Evolutionary conservation across 345 rosid genomes (phyloP), one percentile per base, ranked within the genome.

Genomic region (Acer negundo): DNA sequence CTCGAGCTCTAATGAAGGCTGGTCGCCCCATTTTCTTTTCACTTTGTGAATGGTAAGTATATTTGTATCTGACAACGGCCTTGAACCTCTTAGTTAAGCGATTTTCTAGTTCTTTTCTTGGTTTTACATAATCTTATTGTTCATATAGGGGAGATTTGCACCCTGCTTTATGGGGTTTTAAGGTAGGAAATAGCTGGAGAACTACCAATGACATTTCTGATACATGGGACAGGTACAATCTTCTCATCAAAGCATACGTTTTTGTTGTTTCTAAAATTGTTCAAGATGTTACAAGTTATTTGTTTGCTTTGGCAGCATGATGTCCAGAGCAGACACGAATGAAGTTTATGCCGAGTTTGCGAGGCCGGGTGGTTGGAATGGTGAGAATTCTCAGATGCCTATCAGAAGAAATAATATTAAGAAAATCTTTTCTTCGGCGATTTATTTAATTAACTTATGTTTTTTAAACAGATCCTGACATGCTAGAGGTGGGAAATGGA

Each of bases 401-500:
- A 16, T 1, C 22, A 58, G 20, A 31, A 44, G 13, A 40, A 13
- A 38, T 74, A 11, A 78, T 74, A 58, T 61, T 35, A 10, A 3
- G 28, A 38, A 23, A 47, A 23, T 6, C 11, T 49, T 74, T 16
- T 26, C 1, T 17, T 26, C 40, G 2, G n/a, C 19, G 3, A 10
- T 40, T 31, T 69, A 23, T 70, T 78, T n/a, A 10, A 13, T 7
- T 28, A 26, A n/a, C 4, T 58, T n/a, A 7, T 24, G 4, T 35
- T 49, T 1, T 74, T 47, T 77, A 44, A 47, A 67, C 79, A 95
- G 99, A 96, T 78, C 97, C 99, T 67, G 99, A 96, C 85, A 96
- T 96, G 99, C 97, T 96, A 70, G 99, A 96, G 85, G 91, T 96
- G 7, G 99, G 98, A 3, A 96, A 96, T 81, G 98, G 99, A 80